phyloP scores from a whole-genome alignment of 2,329 filamentous ascomycete genomes.

The Colletotrichum sp. region DNA sequence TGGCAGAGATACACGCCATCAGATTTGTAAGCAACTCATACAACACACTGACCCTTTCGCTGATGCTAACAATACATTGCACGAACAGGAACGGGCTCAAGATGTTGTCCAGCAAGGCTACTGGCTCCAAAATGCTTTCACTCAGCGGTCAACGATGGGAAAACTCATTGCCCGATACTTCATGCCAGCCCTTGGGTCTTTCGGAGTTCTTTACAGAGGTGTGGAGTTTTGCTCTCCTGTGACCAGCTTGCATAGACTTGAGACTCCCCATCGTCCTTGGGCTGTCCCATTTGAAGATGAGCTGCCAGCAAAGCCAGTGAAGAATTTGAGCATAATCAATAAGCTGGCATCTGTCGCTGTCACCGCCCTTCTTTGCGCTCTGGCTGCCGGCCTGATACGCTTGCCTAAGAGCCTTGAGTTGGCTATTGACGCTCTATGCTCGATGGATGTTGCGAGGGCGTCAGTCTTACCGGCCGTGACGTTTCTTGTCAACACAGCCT shows the following conservation, averaged over 20 bases:
- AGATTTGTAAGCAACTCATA: background rate
- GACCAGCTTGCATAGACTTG: background rate
- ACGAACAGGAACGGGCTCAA: background rate
- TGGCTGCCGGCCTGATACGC: background rate
- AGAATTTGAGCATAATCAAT: background rate
- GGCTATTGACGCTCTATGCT: background rate
- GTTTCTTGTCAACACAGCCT: background rate
- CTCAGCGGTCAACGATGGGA: background rate
- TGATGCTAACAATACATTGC: background rate
- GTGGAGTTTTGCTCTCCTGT: background rate
- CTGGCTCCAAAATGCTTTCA: background rate
- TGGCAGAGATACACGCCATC: background rate
- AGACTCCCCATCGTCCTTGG: background rate
- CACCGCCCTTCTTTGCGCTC: background rate
- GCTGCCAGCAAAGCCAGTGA: background rate
- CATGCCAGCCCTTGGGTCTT: background rate
- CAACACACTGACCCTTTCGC: background rate
- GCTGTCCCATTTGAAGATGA: background rate
- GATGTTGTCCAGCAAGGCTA: background rate
- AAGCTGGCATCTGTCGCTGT: background rate
- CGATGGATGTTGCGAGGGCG: fast-evolving
- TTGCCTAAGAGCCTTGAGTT: fast-evolving
- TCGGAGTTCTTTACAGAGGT: background rate
- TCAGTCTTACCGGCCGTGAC: background rate
- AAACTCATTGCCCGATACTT: background rate